A percentile compares a stretch with the other conserved stretches of the same genome.
These are phyloP conservation scores for Aspergillus sp. DNA, from an alignment of 2,329 filamentous ascomycete genomes.

Conservation along the genomic window DNA sequence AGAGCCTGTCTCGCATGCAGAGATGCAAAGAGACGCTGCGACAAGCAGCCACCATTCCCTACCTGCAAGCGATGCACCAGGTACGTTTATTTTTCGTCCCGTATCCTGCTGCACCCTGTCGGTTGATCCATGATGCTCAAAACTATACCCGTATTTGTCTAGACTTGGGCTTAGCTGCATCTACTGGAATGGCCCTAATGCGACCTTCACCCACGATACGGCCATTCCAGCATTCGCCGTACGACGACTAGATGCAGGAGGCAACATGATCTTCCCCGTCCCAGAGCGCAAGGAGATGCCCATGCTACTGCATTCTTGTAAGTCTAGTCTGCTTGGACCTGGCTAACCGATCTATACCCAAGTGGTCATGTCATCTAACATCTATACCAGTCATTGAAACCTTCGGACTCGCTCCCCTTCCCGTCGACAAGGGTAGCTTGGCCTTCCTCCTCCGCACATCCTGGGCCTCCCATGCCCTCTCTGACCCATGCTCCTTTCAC, in stretches of 20 bases:
- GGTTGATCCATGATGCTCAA: background rate
- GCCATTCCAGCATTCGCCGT: background rate
- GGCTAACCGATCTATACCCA: too few relatives aligned
- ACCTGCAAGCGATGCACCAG: background rate
- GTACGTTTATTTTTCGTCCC: background rate
- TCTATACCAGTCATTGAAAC: slow-evolving; percentile 8
- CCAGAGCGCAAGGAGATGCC: slow-evolving; percentile 5
- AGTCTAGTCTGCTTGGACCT: background rate
- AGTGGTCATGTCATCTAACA: too few relatives aligned
- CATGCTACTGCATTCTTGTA: slow-evolving; percentile 16
- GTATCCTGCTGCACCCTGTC: background rate
- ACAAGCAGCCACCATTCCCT: background rate
- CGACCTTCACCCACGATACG: background rate
- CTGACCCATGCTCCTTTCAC: slow-evolving; percentile 12
- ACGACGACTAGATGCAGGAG: background rate
- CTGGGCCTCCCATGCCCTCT: slow-evolving; percentile 5
- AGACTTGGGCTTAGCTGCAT: background rate
- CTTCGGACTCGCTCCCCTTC: slow-evolving; percentile 12
- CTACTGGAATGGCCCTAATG: background rate
- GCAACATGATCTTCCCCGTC: background rate
- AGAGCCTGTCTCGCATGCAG: background rate
- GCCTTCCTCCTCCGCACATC: slow-evolving; percentile 5
- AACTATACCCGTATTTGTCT: background rate
- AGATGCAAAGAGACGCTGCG: background rate
- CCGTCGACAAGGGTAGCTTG: slow-evolving; percentile 9